Conservation (phyloP, 345 rosid genomes). For the Iberis pinnata region DNA sequence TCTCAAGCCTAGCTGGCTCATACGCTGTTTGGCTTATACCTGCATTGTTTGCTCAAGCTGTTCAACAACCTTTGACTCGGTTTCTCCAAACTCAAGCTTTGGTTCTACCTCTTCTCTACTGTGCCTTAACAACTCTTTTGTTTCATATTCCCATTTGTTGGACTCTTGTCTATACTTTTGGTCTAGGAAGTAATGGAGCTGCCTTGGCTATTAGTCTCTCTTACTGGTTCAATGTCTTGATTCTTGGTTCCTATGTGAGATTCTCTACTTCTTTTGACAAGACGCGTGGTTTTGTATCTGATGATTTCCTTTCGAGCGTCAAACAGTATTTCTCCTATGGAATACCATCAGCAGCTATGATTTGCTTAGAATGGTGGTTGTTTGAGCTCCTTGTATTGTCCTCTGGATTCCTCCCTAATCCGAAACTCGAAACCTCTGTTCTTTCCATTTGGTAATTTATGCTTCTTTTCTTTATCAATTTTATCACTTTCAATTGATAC, state of each 20-base stretch:
- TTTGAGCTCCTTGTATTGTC: constrained; percentile 45
- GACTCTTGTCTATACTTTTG: constrained; percentile 4
- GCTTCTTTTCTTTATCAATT: not conserved
- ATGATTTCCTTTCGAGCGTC: constrained; percentile 16
- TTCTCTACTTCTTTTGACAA: constrained; percentile 32
- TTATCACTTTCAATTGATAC: no score
- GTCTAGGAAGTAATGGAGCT: constrained; percentile 31
- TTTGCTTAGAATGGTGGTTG: no score
- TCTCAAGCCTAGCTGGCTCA: constrained; percentile 20
- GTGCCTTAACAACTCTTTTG: constrained; percentile 11
- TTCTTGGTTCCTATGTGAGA: constrained; percentile 30
- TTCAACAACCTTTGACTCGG: constrained; percentile 25
- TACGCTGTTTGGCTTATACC: constrained; percentile 23
- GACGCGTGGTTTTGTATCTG: constrained; percentile 16
- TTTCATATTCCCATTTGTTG: constrained; percentile 20
- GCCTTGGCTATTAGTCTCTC: constrained; percentile 39
- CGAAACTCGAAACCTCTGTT: constrained; percentile 55
- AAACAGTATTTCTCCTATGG: constrained; percentile 31
- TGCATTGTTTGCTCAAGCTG: constrained; percentile 16
- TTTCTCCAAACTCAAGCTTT: constrained; percentile 24
- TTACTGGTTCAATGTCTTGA: constrained; percentile 35
- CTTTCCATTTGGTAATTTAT: constrained; percentile 51
- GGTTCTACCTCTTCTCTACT: constrained; percentile 21
- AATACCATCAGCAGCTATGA: constrained; percentile 41
- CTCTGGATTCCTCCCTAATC: constrained; percentile 52